Base-by-base conservation (phyloP, 495 filamentous ascomycete genomes). In the Penicillium waksmanii region DNA sequence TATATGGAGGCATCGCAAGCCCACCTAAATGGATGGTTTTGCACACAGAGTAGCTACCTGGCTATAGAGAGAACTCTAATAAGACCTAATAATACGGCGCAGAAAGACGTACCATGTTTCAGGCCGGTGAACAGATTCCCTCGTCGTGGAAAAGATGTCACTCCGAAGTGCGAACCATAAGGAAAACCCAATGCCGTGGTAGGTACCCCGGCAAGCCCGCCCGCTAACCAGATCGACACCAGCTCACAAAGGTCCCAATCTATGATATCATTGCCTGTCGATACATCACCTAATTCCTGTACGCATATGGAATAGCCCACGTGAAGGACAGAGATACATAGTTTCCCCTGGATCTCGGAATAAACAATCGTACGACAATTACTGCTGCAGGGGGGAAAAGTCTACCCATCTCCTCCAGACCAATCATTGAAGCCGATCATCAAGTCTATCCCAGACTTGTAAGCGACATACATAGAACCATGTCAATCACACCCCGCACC, bases 291-390 rank as follows among this genome's bases (percentile, higher is more conserved):
- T 19, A 17, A 9, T 21, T 2, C 7, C 44, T 25, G 6, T 43
- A 8, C 40, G 13, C 27, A 48, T 48, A 10, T 48, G 44, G 46
- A 48, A 48, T 10, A 25, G 11, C 46, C 46, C 46, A 48, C 46
- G 46, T 23, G 46, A 48, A 27, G 46, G 9, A 48, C 21, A 48
- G 19, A 48, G 46, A 27, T 31, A 46, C 42, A 46, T 38, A 9
- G 42, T 12, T 48, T 10, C 46, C 46, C 46, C 46, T 48, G 46
- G 46, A 48, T 48, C 23, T 48, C 46, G 46, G 46, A 48, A 48
- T 9, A 15, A 48, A 48, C 46, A 10, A 48, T 48, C 46, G 46
- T 46, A 48, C 46, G 19, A 25, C 19, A 25, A 48, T 27, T 21
- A 11, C 19, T 5, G 7, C 46, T 48, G 46, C 46, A 48, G 46